These are phyloP conservation scores for Fusarium sp. DNA, from an alignment of 2,329 filamentous ascomycete genomes.

Conservation along the genomic window DNA sequence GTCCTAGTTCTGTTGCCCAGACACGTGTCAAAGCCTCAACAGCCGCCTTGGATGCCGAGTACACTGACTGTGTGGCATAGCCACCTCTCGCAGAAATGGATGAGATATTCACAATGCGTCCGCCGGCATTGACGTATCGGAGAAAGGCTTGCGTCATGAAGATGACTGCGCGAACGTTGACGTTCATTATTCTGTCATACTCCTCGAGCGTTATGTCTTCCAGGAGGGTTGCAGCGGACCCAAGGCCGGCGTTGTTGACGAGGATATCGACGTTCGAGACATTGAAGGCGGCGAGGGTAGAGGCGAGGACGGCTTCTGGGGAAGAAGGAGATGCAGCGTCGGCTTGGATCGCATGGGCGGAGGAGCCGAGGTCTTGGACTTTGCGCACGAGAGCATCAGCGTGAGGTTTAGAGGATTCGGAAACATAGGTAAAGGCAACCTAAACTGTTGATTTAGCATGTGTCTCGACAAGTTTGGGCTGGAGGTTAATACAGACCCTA, in stretches of 20 bases:
- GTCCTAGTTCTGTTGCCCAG: conserved; percentile 20
- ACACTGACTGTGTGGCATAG: not conserved
- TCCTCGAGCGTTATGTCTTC: not conserved
- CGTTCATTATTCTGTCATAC: not conserved
- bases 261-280: conserved; percentile 1
- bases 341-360: not conserved
- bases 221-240: not conserved
- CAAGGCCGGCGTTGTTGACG: conserved; percentile 10
- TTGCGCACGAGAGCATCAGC: not conserved
- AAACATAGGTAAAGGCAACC: conserved; percentile 2
- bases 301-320: not conserved
- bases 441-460: not conserved
- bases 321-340: not conserved
- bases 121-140: not conserved
- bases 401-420: not conserved
- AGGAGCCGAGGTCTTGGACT: not conserved
- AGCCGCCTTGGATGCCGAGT: conserved; percentile 12
- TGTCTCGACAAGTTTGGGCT: not conserved
- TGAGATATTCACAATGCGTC: conserved; percentile 17
- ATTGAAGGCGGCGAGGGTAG: not conserved
- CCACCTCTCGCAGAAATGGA: conserved; percentile 8
- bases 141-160: conserved; percentile 12
- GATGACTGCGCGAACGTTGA: conserved; percentile 5
- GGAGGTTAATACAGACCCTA: not conserved
- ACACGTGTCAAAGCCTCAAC: conserved; percentile 11